phyloP scores from a whole-genome alignment of 164 flowering plant genomes.

The Stephania cephalantha region DNA sequence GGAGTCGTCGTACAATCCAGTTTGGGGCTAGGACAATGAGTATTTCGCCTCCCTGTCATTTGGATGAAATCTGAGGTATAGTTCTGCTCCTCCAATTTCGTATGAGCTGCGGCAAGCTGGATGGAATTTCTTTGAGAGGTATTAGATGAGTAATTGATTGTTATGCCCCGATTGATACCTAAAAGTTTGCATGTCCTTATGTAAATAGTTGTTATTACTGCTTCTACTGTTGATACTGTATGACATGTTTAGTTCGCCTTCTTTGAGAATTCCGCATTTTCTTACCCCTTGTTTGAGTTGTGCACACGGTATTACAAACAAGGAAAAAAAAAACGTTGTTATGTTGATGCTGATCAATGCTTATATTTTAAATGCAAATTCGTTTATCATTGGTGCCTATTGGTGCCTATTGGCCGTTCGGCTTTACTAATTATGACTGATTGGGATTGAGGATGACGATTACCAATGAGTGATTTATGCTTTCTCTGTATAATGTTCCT shows the following conservation, averaged over 20 bases:
- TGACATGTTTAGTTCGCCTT: not conserved
- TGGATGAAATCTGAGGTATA: constrained; percentile 17
- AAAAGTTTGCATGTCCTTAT: not conserved
- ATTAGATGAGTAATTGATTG: not conserved
- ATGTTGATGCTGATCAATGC: not conserved
- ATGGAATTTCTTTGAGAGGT: not conserved
- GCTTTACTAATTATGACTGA: not conserved
- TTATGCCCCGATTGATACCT: not conserved
- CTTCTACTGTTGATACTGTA: not conserved
- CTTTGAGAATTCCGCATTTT: not conserved
- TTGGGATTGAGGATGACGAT: not conserved
- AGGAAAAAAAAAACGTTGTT: not conserved
- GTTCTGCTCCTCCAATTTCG: not conserved
- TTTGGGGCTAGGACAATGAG: constrained; percentile 1
- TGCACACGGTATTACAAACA: not conserved
- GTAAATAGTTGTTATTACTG: not conserved
- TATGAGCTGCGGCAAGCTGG: not conserved
- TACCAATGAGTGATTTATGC: not conserved
- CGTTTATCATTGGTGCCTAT: not conserved
- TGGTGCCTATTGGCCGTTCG: not conserved
- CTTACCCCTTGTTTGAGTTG: no score
- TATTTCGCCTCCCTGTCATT: constrained; percentile 20
- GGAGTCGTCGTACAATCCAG: constrained; percentile 3
- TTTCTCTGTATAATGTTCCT: not conserved
- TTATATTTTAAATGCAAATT: not conserved